Evolutionary conservation across 345 rosid genomes (phyloP), one percentile per base, ranked within the genome.

Genomic region (Rubroshorea leprosula): DNA sequence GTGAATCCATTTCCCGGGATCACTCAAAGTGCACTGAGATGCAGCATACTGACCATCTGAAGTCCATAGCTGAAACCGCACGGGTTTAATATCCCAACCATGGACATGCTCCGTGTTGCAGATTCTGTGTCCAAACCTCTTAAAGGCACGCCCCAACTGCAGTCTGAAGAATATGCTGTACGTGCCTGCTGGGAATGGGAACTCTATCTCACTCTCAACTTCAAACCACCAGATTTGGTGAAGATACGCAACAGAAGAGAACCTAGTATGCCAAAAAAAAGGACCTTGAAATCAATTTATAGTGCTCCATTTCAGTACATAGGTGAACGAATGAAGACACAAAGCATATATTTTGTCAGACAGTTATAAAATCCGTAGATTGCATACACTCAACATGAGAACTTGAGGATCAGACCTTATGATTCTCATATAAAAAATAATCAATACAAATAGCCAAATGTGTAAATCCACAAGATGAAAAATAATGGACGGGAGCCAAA

Each of bases 191-290:
- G 97, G 99, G 53, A 90, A 87, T 3, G 96, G 93, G 57, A 94
- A 94, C 61, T 94, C 95, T n/a, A 94, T 70, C 64, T 87, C 89
- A 6, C 99, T 96, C 10, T 78, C 86, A 2, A 85, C 90, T 74
- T 93, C 85, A 38, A 89, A 78, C 99, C 99, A 93, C 99, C 99
- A 94, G 54, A 76, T 88, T 72, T 90, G 99, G 69, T 86, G 96
- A 53, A 94, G 83, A 68, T 87, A 94, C 27, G 97, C 96, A 38
- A 90, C 81, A 17, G 85, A 77, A 6, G 63, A 15, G 54, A 94
- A 94, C 56, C 99, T 94, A 45, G 20, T 41, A 71, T 8, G 5
- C 25, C n/a, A n/a, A 65, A 23, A 46, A 52, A 70, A 65, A 16
- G 14, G 22, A 70, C 17, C 16, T 49, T 16, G 22, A 11, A 17